phyloP scores from a whole-genome alignment of 371 early-diverging fungal genomes.

The Apophysomyces sp. region DNA sequence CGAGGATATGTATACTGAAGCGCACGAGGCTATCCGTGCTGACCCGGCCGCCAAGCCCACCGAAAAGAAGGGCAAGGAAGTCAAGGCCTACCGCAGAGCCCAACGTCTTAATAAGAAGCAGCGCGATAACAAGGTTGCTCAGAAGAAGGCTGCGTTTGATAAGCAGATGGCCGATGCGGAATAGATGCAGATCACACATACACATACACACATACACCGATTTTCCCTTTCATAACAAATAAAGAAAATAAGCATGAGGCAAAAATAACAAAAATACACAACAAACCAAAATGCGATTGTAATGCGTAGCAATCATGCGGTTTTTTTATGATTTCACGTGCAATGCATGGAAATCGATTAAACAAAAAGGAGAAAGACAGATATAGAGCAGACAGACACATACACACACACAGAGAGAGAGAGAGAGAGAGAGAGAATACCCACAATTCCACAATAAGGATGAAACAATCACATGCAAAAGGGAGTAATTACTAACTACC shows the following conservation, averaged over 20 bases:
- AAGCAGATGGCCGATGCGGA: neutral
- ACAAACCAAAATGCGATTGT: neutral
- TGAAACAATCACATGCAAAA: neutral
- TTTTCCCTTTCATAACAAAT: neutral
- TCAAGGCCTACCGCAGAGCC: constrained; percentile 62
- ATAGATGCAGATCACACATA: constrained; percentile 1
- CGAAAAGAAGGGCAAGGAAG: constrained; percentile 66
- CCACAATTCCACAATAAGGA: neutral
- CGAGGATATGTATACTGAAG: constrained; percentile 94
- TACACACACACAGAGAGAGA: neutral
- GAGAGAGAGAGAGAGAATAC: neutral
- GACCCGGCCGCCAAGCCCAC: constrained; percentile 77
- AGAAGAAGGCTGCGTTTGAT: constrained; percentile 84
- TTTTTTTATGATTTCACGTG: neutral
- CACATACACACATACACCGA: neutral
- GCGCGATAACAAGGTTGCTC: constrained; percentile 82
- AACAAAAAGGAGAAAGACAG: neutral
- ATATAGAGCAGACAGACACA: neutral
- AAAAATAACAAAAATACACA: neutral
- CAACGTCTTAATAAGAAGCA: constrained; percentile 85
- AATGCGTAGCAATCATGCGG: neutral
- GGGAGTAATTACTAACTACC: neutral
- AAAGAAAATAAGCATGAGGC: neutral
- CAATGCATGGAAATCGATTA: neutral
- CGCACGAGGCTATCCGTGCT: constrained; percentile 94